Base-by-base conservation (phyloP, 352 stramenopile species). In the Phytophthora idaei region DNA sequence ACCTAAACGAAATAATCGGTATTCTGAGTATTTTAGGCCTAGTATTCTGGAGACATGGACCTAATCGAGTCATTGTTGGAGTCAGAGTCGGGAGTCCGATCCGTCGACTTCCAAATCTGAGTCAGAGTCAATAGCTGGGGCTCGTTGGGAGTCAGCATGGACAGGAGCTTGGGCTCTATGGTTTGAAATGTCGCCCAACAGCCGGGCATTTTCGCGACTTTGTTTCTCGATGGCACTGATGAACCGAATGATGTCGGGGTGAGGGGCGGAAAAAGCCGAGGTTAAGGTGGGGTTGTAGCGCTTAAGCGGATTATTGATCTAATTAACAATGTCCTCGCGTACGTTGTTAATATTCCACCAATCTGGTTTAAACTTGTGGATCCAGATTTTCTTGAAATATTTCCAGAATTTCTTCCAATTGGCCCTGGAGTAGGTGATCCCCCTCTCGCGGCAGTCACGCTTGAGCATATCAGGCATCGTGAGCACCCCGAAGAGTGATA, bases 391-490 rank as follows among this genome's bases (percentile, higher is more conserved):
- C 56, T 48, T 56, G 17, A 58, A 53, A 34, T 52, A 61, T 27
- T 61, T 45, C 54, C 29, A 37, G 31, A 53, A 61, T 36, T 34
- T 28, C 17, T 53, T 61, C 54, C 29, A 61, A n/a, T 61, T 61
- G 2, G 31, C 54, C 9, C 17, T 34, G 2, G 54, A 46, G 7
- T 61, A 53, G 3, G 0, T 42, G 36, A 42, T 42, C 10, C 10
- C 36, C 36, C 36, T 42, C 3, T 15, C 5, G 0, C 36, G 36
- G 17, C 17, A 21, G 17, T 21, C 17, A 21, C 17, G 17, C 17
- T 21, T 21, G 17, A 21, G 17, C 17, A 42, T 42, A n/a, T 42
- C 36, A 2, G 12, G 6, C 36, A 42, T 42, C 36, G 9, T 15
- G 0, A 21, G 36, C 8, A 0, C 9, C 36, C 36, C 12, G 34